Evolutionary conservation across 2,329 filamentous ascomycete genomes (phyloP), one percentile per base, ranked within the genome.

Genomic region (Exophiala spinifera): DNA sequence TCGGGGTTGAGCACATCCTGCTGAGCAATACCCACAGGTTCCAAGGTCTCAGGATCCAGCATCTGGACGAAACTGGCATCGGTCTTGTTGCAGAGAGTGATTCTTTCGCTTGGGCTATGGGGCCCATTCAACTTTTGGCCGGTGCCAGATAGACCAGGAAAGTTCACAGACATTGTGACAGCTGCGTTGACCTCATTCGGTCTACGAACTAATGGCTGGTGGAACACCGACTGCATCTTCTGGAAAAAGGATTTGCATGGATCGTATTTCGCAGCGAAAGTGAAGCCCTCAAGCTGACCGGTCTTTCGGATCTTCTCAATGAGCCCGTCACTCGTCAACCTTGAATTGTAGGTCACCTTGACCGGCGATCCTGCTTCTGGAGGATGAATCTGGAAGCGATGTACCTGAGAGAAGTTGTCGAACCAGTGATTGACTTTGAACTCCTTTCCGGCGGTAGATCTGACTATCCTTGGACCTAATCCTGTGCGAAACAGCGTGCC

Each of bases 381-480:
- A 0, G 78, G 66, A 2, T 82, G 64, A 28, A 92, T 86, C 53
- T 89, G 79, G 66, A 92, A 92, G 23, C 81, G 83, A 70, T 92
- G 87, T 1, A 83, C 76, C 51, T 88, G 81, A 2, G 83, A 80
- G 40, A 63, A 59, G 4, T 87, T 87, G 66, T 94, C 89, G 62
- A 94, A 94, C 89, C 89, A 94, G 68, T 94, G 88, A 1, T 78
- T 81, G 11, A 85, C 76, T 28, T 77, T 74, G 64, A 85, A 84
- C 0, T 76, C 80, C 13, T 70, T 72, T n/a, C 83, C 82, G 3
- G 76, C 75, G 2, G 80, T 70, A 0, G 82, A 83, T n/a, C 84
- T 75, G 2, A 90, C 71, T 34, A 79, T 79, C 67, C 80, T 82
- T 23, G 80, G 77, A 1, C 88, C 87, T 0, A 88, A 87, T 0